Percentiles rank a stretch among this genome's conserved stretches.
phyloP scores from a whole-genome alignment of 2,329 filamentous ascomycete genomes.

The Colletotrichum sp. region DNA sequence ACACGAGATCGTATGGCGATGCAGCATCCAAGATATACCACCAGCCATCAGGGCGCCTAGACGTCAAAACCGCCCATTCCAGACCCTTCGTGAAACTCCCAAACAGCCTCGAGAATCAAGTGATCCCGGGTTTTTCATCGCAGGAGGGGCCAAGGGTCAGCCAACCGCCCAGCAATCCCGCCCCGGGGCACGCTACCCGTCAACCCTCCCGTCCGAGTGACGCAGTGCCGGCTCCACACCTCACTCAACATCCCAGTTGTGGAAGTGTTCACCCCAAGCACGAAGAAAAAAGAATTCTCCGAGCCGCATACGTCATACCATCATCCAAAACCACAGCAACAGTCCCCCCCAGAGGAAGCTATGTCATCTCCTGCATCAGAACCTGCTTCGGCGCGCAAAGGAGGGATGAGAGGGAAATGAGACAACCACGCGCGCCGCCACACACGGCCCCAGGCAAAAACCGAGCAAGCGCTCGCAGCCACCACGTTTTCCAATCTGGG shows the following conservation, averaged over 20 bases:
- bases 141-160: not conserved
- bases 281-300: not conserved
- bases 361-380: slow-evolving; percentile 8
- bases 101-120: not conserved
- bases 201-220: slow-evolving; percentile 4
- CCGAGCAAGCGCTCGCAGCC: not conserved
- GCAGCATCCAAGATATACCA: not conserved
- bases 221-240: slow-evolving; percentile 15
- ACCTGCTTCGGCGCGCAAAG: slow-evolving; percentile 9
- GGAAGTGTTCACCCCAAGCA: not conserved
- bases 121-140: not conserved
- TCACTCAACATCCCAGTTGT: not conserved
- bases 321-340: not conserved
- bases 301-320: slow-evolving; percentile 20
- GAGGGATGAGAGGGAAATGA: not conserved
- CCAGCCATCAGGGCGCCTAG: not conserved
- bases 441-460: not conserved
- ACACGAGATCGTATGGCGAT: not conserved
- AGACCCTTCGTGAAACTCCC: slow-evolving; percentile 3
- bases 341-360: not conserved
- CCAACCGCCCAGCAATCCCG: not conserved
- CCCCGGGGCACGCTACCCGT: slow-evolving; percentile 7
- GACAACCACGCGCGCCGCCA: not conserved
- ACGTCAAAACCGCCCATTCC: not conserved
- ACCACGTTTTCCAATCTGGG: slow-evolving; percentile 1